phyloP scores from a whole-genome alignment of 2,329 filamentous ascomycete species.

The Cordyceps sp. region DNA sequence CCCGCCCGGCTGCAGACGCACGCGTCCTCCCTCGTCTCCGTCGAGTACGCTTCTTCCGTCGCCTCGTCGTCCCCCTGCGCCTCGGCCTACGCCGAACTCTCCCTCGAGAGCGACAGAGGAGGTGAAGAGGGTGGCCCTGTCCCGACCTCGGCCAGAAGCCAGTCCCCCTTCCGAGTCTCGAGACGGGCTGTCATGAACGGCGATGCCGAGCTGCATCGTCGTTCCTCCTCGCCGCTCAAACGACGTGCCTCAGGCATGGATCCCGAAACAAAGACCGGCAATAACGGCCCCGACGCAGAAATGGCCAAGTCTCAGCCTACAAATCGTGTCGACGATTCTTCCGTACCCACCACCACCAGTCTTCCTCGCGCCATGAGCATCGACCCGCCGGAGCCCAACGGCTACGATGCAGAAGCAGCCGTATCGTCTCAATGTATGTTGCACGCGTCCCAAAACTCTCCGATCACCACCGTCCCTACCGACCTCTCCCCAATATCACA shows the following conservation, averaged over 20 bases:
- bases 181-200: conserved; percentile 43
- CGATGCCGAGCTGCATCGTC: conserved; percentile 37
- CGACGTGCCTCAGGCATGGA: conserved; percentile 47
- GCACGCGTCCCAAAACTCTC: too few species aligned
- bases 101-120: conserved; percentile 36
- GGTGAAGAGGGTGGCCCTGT: conserved; percentile 27
- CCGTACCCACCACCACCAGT: too few species aligned
- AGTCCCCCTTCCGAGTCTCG: conserved; percentile 34
- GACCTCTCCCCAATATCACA: neutral
- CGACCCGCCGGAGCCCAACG: conserved; percentile 16
- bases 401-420: conserved; percentile 4
- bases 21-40: conserved; percentile 21
- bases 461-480: too few species aligned
- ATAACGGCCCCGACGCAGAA: conserved; percentile 28
- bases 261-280: conserved; percentile 23
- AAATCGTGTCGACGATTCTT: conserved; percentile 5
- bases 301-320: conserved; percentile 13
- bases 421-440: conserved; percentile 12
- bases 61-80: conserved; percentile 42
- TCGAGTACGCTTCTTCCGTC: conserved; percentile 35
- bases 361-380: conserved; percentile 24
- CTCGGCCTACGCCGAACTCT: conserved; percentile 37
- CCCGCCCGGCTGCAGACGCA: conserved; percentile 33
- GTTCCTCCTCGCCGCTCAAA: conserved; percentile 49
- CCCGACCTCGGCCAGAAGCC: conserved; percentile 23